phyloP scores from a whole-genome alignment of 2,329 filamentous ascomycete genomes.

The Hawksworthiomyces lignivorus region DNA sequence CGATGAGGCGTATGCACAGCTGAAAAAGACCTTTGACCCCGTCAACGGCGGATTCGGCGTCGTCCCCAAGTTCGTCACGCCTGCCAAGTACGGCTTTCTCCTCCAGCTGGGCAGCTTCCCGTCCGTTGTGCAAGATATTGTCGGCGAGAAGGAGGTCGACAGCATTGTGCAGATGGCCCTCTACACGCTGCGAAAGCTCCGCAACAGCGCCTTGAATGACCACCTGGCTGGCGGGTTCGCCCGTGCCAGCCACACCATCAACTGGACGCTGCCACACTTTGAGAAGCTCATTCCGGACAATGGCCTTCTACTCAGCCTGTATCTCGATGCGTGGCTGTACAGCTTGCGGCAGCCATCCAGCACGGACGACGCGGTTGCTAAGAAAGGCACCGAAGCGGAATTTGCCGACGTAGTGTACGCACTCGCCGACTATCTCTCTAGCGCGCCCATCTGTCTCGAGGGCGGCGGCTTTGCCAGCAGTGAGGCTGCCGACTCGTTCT shows the following conservation, averaged over 20 bases:
- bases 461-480: constrained; percentile 77
- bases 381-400: constrained; percentile 46
- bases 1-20: constrained; percentile 80
- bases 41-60: constrained; percentile 71
- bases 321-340: constrained; percentile 75
- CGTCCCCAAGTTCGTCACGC: constrained; percentile 84
- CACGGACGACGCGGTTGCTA: not conserved
- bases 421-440: constrained; percentile 78
- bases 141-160: constrained; percentile 76
- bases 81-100: constrained; percentile 76
- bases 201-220: constrained; percentile 46
- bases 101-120: constrained; percentile 68
- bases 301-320: constrained; percentile 73
- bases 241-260: constrained; percentile 79
- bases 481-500: constrained; percentile 82
- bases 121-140: constrained; percentile 68
- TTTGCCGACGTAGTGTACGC: constrained; percentile 73
- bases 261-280: constrained; percentile 94
- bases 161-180: constrained; percentile 72
- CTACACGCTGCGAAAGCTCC: constrained; percentile 69
- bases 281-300: constrained; percentile 97
- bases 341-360: constrained; percentile 19
- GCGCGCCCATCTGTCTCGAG: constrained; percentile 55
- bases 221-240: constrained; percentile 51
- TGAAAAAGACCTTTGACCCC: constrained; percentile 71